Evolutionary conservation across 1,284 basidiomycete genomes (phyloP), one percentile per base, ranked within the genome.

Genomic region (Peniophora sp.): DNA sequence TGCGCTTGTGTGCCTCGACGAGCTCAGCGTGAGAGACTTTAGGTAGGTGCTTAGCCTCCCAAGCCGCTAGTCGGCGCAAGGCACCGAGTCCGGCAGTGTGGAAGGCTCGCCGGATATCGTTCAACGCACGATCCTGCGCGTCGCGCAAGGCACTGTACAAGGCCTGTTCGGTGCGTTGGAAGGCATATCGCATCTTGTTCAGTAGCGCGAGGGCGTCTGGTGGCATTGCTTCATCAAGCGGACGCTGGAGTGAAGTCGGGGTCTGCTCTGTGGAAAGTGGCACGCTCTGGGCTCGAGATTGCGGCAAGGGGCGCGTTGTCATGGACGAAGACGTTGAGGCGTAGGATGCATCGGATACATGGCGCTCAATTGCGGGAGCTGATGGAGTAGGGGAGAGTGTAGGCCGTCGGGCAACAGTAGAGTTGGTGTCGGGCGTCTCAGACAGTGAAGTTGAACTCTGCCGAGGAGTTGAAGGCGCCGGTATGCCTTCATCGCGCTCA

Each of bases 61-160:
- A 86, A 0, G 77, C 83, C 1, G 60, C 58, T 2, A 88, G 58
- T 35, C 79, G 68, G 51, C 72, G 73, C 43, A 71, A 69, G 3
- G 78, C 73, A 0, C 76, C 78, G 24, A 66, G 66, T 2, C 78
- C 78, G 3, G 73, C 66, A 0, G 70, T 68, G 3, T 73, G 51
- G 60, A 88, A 86, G 17, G 74, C 65, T 24, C 80, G 63, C 3
- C 86, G 72, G 0, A 81, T 76, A 52, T 87, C 78, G 60, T 89
- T 89, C 51, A 89, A 60, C 17, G 65, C 66, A 0, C 64, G 58
- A 8, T 65, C 60, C 0, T 75, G 69, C 0, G 78, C 78, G 34
- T 66, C 63, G 1, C 71, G 64, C 1, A 87, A 68, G 52, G 79
- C 72, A 0, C 63, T 58, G 60, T 85, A 84, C 10, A 88, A 64